Evolutionary conservation across 2,329 filamentous ascomycete species (phyloP).

Genomic region (Monosporascus sp.): DNA sequence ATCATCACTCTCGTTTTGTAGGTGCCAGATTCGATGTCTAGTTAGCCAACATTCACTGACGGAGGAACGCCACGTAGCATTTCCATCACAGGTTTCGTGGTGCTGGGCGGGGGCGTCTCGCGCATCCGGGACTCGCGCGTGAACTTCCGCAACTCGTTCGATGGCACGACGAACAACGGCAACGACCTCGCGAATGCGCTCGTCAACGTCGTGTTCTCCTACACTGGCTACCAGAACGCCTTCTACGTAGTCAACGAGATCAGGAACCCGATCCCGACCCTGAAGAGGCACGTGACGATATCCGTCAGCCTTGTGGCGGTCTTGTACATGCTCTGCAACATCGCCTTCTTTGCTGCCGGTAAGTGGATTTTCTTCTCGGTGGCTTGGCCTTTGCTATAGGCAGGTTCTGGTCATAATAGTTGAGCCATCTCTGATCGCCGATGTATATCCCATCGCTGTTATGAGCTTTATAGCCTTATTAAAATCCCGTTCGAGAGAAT

Average conservation of each 20-base stretch:
- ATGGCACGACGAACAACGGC: slow-evolving; percentile 37
- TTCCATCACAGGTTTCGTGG: slow-evolving; percentile 55
- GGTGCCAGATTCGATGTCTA: background rate
- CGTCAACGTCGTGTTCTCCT: slow-evolving; percentile 55
- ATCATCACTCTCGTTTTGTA: slow-evolving; percentile 56
- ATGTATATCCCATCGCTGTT: too few relatives aligned
- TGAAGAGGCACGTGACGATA: slow-evolving; percentile 45
- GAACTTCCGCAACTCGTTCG: slow-evolving; percentile 54
- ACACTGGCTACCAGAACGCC: slow-evolving; percentile 52
- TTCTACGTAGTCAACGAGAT: slow-evolving; percentile 57
- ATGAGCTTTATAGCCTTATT: too few relatives aligned
- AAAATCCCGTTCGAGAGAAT: too few relatives aligned
- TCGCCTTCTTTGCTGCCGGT: slow-evolving; percentile 56
- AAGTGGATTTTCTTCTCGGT: background rate
- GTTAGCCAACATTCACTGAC: background rate
- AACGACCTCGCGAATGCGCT: slow-evolving; percentile 53
- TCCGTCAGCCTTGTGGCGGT: slow-evolving; percentile 46
- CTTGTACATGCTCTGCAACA: slow-evolving; percentile 54
- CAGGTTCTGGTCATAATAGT: too few relatives aligned
- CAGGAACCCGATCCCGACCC: slow-evolving; percentile 51
- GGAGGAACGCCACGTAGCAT: slow-evolving; percentile 27
- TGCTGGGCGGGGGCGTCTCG: slow-evolving; percentile 51
- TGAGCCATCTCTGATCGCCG: too few relatives aligned
- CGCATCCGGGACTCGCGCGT: slow-evolving; percentile 42
- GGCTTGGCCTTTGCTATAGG: background rate